phyloP scores from a whole-genome alignment of 306 rosid genomes.

The Astragalus membranaceus region DNA sequence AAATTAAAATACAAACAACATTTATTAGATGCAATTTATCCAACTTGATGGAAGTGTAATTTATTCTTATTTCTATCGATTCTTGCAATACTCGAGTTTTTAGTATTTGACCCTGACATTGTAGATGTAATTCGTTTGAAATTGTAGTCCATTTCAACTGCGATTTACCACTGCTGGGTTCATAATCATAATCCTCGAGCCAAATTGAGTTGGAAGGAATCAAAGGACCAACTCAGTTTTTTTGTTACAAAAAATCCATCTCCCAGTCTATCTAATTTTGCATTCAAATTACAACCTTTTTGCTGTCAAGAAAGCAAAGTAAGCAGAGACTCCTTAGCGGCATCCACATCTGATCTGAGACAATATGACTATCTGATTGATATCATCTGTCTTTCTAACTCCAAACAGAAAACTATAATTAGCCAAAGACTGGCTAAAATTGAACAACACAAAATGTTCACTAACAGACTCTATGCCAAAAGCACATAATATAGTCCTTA shows the following conservation, averaged over 20 bases:
- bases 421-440: not conserved
- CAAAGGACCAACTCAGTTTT: too few species aligned
- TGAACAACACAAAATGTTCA: slow-evolving; percentile 10
- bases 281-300: not conserved
- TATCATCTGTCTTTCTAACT: not conserved
- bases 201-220: too few species aligned
- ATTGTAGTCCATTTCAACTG: too few species aligned
- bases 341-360: not conserved
- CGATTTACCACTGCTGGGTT: too few species aligned
- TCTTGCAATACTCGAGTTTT: too few species aligned
- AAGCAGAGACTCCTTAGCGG: not conserved
- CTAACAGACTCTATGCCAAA: not conserved
- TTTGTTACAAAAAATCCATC: too few species aligned
- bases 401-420: not conserved
- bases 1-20: slow-evolving; percentile 50
- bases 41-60: too few species aligned
- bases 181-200: too few species aligned
- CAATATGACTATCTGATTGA: not conserved
- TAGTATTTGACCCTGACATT: too few species aligned
- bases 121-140: too few species aligned
- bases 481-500: slow-evolving; percentile 22
- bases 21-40: too few species aligned
- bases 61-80: too few species aligned
- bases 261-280: not conserved
- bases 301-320: not conserved